Percentiles rank a stretch among this genome's conserved stretches.
Evolutionary conservation across 306 rosid species (phyloP).

Genomic region (Vigna nakashimae): DNA sequence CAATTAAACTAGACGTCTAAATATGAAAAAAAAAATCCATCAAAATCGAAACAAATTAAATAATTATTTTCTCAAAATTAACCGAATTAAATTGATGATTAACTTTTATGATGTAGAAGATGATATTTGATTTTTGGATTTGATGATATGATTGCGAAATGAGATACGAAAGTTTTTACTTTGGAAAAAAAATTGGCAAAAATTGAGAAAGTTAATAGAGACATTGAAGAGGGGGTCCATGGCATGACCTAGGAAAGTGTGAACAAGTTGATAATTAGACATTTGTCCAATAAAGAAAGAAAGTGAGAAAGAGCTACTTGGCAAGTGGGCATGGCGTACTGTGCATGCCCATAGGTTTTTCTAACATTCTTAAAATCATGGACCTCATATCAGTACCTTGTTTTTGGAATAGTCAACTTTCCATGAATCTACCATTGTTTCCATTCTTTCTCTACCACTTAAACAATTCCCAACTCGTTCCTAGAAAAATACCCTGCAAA

Average conservation of each 20-base stretch:
- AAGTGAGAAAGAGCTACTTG: slow-evolving; percentile 20
- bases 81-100: background rate
- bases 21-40: no score
- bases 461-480: slow-evolving; percentile 3
- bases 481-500: background rate
- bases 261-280: slow-evolving; percentile 51
- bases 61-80: background rate
- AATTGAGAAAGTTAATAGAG: background rate
- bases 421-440: background rate
- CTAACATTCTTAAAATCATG: background rate
- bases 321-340: slow-evolving; percentile 43
- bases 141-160: no score
- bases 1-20: no score
- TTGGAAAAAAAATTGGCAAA: slow-evolving; percentile 3
- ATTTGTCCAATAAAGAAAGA: slow-evolving; percentile 54
- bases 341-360: slow-evolving; percentile 36
- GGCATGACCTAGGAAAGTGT: slow-evolving; percentile 38
- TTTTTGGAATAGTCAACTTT: slow-evolving; percentile 46
- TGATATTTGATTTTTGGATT: no score
- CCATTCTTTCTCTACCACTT: slow-evolving; percentile 12
- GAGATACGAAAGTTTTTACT: no score
- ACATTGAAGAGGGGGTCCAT: slow-evolving; percentile 23
- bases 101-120: background rate
- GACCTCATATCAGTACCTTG: background rate
- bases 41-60: background rate